Conservation (phyloP, 495 filamentous ascomycete genomes). For the Neurospora hispaniola region DNA sequence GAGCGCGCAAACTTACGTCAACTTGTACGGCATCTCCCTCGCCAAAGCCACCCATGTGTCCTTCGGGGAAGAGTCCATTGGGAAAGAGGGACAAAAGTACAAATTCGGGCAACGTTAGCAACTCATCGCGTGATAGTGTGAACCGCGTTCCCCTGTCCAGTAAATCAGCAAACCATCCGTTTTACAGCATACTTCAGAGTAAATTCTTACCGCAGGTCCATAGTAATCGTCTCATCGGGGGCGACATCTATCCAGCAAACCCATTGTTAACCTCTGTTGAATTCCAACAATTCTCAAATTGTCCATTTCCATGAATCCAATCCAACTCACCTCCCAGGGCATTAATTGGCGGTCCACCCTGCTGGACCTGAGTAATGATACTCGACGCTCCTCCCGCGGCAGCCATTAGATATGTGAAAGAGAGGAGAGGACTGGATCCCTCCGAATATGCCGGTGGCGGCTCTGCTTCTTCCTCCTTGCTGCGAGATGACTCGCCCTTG, state of each 20-base stretch:
- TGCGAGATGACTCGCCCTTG: slow-evolving; percentile 56
- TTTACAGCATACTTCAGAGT: neutral
- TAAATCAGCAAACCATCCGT: slow-evolving; percentile 14
- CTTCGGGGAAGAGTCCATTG: slow-evolving; percentile 94
- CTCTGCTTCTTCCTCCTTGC: slow-evolving; percentile 69
- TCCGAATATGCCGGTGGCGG: slow-evolving; percentile 95
- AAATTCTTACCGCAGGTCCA: slow-evolving; percentile 72
- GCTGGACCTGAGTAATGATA: slow-evolving; percentile 97
- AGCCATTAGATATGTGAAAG: slow-evolving; percentile 96
- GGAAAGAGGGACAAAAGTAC: slow-evolving; percentile 98
- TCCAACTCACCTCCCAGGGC: slow-evolving; percentile 64
- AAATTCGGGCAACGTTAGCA: slow-evolving; percentile 92
- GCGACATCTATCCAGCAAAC: slow-evolving; percentile 51
- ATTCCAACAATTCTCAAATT: slow-evolving; percentile 6
- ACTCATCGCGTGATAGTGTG: slow-evolving; percentile 84
- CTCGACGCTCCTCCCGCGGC: slow-evolving; percentile 91
- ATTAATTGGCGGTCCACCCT: slow-evolving; percentile 80
- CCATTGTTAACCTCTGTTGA: neutral
- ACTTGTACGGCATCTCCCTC: slow-evolving; percentile 94
- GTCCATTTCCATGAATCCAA: neutral
- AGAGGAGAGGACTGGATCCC: slow-evolving; percentile 81
- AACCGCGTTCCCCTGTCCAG: slow-evolving; percentile 74
- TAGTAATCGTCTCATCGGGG: slow-evolving; percentile 88
- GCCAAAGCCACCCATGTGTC: slow-evolving; percentile 81
- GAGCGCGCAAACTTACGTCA: slow-evolving; percentile 58